Evolutionary conservation across 106 monocot species (phyloP), one percentile per base, ranked within the genome.

Genomic region (Triglochin maritima): DNA sequence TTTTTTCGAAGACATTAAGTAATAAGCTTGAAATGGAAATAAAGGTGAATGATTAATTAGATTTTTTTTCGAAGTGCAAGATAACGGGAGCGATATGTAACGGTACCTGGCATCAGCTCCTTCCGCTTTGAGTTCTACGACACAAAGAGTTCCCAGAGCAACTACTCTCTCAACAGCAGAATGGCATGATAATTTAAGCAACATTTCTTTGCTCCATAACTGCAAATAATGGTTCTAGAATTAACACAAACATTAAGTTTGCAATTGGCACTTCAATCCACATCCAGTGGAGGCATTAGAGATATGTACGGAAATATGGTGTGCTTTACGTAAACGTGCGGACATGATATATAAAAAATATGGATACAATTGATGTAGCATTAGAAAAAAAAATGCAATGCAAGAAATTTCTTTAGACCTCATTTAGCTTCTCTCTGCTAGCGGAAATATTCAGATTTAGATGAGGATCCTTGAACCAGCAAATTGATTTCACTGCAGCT

Each of bases 71-170:
- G 29, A 29, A 29, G 29, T 29, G 29, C 29, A 29, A 29, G 29
- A 29, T 29, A 29, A 29, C 29, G 29, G 29, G 29, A 29, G 29
- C 29, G 29, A 29, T 29, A 29, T 29, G 29, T 1, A 29, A 29
- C 1, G n/a, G 47, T 88, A 98, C 98, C 98, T 88, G 41, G 79
- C 62, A 73, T 98, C 77, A 53, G 79, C 58, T 47, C 92, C 92
- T 60, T 86, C 60, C 49, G 86, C 80, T 75, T 72, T 74, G 11
- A 98, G 86, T 72, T 98, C 86, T 57, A 98, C 66, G 53, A 86
- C 84, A 79, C 81, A 84, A 17, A 98, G 73, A 41, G 98, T 98
- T 71, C 98, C 98, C 64, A 98, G 56, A 5, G 84, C 61, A 50
- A 92, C 57, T 15, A 98, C 79, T 72, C 98, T 84, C 56, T 79